Evolutionary conservation across 2,329 filamentous ascomycete genomes (phyloP).

Genomic region (Arthroderma uncinatum): DNA sequence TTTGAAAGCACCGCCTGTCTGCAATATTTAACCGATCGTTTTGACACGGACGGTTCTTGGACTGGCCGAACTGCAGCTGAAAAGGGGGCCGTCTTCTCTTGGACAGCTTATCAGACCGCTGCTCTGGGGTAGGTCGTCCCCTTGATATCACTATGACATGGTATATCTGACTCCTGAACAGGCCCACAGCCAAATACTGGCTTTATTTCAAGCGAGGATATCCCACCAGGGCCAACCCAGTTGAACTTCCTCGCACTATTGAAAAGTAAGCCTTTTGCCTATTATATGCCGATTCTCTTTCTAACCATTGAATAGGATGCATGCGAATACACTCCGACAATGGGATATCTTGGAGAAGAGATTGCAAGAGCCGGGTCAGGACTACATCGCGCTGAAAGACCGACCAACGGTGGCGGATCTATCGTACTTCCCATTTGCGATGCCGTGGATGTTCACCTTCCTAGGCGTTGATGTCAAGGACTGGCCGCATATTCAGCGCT

Average conservation of each 20-base stretch:
- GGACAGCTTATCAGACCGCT: constrained; percentile 30
- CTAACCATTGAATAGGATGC: constrained; percentile 16
- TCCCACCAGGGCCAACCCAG: constrained; percentile 20
- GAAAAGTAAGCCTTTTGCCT: constrained; percentile 14
- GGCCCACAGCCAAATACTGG: constrained; percentile 29
- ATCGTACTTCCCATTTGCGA: constrained; percentile 29
- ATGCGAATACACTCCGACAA: constrained; percentile 20
- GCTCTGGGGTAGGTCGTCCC: constrained; percentile 22
- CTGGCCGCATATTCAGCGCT: constrained; percentile 16
- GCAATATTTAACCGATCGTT: constrained; percentile 27
- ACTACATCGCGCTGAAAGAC: constrained; percentile 27
- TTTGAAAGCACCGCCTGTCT: constrained; percentile 33
- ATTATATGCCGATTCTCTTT: neutral
- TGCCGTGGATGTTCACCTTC: constrained; percentile 31
- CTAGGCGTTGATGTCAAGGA: constrained; percentile 24
- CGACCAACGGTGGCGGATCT: constrained; percentile 30
- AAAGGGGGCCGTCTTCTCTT: constrained; percentile 20
- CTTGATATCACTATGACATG: neutral
- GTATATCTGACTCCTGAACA: neutral
- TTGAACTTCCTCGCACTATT: constrained; percentile 15
- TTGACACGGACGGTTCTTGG: constrained; percentile 24
- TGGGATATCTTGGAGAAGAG: constrained; percentile 23
- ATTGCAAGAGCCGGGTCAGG: constrained; percentile 18
- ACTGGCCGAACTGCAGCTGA: constrained; percentile 22
- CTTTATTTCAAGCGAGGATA: constrained; percentile 25